These are phyloP conservation scores for Cladosporium sp. DNA, from an alignment of 2,329 filamentous ascomycete genomes.

Conservation along the genomic window DNA sequence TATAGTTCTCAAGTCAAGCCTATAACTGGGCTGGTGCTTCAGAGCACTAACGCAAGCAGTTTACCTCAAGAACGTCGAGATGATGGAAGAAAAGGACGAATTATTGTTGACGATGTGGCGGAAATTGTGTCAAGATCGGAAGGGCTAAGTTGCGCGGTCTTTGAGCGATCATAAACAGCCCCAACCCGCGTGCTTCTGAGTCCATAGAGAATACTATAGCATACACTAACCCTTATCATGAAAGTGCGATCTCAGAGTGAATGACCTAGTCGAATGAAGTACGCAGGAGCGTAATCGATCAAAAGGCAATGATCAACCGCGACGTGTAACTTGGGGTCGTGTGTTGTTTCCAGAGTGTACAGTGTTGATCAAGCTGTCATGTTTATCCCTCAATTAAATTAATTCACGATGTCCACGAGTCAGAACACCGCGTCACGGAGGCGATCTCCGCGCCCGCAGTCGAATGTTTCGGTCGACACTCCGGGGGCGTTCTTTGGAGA, in stretches of 20 bases:
- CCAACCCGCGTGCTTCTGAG: not conserved
- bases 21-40: not conserved
- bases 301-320: not conserved
- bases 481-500: not conserved
- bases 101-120: no score
- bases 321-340: not conserved
- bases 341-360: not conserved
- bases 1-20: not conserved
- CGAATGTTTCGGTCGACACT: not conserved
- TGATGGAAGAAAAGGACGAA: no score
- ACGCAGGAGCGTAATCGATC: not conserved
- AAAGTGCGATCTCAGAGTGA: no score
- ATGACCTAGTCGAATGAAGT: not conserved
- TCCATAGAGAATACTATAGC: no score
- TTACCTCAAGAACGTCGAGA: no score
- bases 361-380: not conserved
- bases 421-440: not conserved
- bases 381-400: not conserved
- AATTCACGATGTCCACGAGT: not conserved
- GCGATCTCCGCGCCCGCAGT: not conserved
- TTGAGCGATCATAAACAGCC: not conserved
- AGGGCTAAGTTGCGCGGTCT: no score
- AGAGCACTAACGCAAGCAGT: no score
- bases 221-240: not conserved
- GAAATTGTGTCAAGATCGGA: no score